These are phyloP conservation scores for Thalassiosira oceanica DNA, from an alignment of 352 stramenopile genomes.

Conservation along the genomic window DNA sequence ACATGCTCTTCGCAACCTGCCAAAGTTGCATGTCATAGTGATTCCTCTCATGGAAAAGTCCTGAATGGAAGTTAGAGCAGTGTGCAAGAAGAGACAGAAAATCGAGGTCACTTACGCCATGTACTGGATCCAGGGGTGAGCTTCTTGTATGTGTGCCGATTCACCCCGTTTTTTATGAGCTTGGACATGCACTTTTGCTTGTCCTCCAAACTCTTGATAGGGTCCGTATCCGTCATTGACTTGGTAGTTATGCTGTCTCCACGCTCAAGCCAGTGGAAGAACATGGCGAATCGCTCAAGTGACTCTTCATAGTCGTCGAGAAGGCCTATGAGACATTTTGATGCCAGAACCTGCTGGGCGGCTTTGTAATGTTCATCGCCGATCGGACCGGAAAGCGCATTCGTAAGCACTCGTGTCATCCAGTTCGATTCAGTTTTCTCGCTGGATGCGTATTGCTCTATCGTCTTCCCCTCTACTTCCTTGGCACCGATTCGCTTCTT, in stretches of 20 bases:
- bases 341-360: conserved; percentile 47
- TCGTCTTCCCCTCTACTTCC: conserved; percentile 9
- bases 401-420: conserved; percentile 35
- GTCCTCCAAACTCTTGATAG: conserved; percentile 5
- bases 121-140: conserved; percentile 3
- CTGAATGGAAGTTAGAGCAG: no score
- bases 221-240: not conserved
- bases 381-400: conserved; percentile 35
- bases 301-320: conserved; percentile 51
- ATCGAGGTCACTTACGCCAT: no score
- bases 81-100: no score
- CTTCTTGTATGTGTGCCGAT: conserved; percentile 9
- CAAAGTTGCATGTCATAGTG: conserved; percentile 38
- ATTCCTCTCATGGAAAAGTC: conserved; percentile 20
- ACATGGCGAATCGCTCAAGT: conserved; percentile 41
- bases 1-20: conserved; percentile 21
- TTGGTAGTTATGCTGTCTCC: conserved; percentile 29
- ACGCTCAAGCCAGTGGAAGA: conserved; percentile 49
- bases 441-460: conserved; percentile 33
- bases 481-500: conserved; percentile 10
- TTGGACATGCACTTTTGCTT: conserved; percentile 14
- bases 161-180: conserved; percentile 13
- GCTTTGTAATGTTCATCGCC: conserved; percentile 31
- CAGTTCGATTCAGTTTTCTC: conserved; percentile 61
- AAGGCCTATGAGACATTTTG: conserved; percentile 53